Conservation (phyloP, 805 yeast species). For the Priceomyces fermenticarens region DNA sequence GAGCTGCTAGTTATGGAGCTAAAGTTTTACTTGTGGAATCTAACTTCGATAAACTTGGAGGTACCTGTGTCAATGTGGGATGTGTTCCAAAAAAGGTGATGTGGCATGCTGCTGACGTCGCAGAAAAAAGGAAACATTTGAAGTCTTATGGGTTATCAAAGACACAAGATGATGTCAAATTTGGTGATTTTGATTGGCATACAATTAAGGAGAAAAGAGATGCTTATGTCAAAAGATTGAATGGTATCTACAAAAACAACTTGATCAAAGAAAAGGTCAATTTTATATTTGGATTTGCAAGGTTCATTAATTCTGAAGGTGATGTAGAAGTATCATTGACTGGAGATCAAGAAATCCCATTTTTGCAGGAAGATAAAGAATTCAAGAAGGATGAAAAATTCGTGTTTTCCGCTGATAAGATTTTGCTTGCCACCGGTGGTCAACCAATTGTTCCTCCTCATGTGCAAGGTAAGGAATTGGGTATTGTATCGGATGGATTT, state of each 20-base stretch:
- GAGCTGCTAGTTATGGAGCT: constrained; percentile 94
- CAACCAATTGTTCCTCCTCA: constrained; percentile 65
- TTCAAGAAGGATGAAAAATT: constrained; percentile 52
- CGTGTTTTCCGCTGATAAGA: constrained; percentile 71
- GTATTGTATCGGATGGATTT: constrained; percentile 88
- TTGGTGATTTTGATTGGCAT: constrained; percentile 73
- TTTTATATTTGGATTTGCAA: constrained; percentile 80
- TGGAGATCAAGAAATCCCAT: constrained; percentile 38
- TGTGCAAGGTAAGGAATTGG: constrained; percentile 79
- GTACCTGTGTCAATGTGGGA: constrained; percentile 98
- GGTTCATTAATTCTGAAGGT: constrained; percentile 59
- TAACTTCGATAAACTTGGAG: constrained; percentile 70
- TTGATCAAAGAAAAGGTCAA: constrained; percentile 88
- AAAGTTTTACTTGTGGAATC: constrained; percentile 81
- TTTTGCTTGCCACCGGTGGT: constrained; percentile 94
- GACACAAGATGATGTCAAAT: constrained; percentile 45
- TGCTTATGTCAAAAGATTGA: constrained; percentile 81
- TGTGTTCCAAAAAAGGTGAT: constrained; percentile 98
- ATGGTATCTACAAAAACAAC: constrained; percentile 91
- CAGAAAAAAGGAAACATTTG: constrained; percentile 70
- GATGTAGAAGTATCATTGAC: constrained; percentile 68
- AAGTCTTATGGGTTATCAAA: constrained; percentile 76
- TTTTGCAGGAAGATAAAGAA: constrained; percentile 27
- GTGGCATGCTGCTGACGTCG: constrained; percentile 97
- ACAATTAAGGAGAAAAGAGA: constrained; percentile 84